Percentiles rank a stretch among this genome's conserved stretches.
phyloP scores from a whole-genome alignment of 2,329 filamentous ascomycete species.

The Byssothecium circinans region DNA sequence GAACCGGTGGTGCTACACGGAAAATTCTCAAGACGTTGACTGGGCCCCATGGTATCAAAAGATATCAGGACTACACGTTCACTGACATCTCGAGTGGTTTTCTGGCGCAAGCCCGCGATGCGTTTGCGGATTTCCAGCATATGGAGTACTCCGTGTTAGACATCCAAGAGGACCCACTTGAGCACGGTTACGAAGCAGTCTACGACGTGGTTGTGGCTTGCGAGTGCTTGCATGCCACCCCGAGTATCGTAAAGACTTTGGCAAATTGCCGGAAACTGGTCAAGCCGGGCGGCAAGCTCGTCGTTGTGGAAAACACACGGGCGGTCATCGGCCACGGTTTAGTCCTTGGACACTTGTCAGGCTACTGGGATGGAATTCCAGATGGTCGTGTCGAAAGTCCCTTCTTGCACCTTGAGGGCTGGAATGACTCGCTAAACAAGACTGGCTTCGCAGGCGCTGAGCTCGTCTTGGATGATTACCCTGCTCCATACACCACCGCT shows the following conservation, averaged over 20 bases:
- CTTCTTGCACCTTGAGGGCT: slow-evolving; percentile 26
- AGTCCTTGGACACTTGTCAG: slow-evolving; percentile 14
- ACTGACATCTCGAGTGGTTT: slow-evolving; percentile 17
- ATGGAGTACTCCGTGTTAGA: slow-evolving; percentile 15
- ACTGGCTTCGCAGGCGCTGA: slow-evolving; percentile 41
- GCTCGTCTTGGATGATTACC: slow-evolving; percentile 16
- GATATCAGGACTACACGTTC: slow-evolving; percentile 18
- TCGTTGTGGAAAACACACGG: slow-evolving; percentile 46
- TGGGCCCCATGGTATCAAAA: slow-evolving; percentile 2
- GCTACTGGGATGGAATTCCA: slow-evolving; percentile 13
- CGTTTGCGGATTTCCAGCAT: neutral
- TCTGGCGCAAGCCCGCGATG: slow-evolving; percentile 6
- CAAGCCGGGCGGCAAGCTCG: slow-evolving; percentile 49
- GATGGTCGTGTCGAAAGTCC: slow-evolving; percentile 13
- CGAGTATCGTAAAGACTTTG: slow-evolving; percentile 17
- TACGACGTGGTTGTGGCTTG: slow-evolving; percentile 25
- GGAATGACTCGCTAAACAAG: slow-evolving; percentile 35
- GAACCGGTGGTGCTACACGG: neutral
- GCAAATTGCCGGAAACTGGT: slow-evolving; percentile 27
- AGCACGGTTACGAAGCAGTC: slow-evolving; percentile 10
- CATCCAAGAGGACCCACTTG: slow-evolving; percentile 13
- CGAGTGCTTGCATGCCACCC: slow-evolving; percentile 17
- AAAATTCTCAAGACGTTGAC: slow-evolving; percentile 1
- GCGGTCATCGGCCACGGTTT: neutral
- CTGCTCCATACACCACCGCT: neutral